Base-by-base conservation (phyloP, 1,284 basidiomycete species). In the Mrakiaceae sp. region DNA sequence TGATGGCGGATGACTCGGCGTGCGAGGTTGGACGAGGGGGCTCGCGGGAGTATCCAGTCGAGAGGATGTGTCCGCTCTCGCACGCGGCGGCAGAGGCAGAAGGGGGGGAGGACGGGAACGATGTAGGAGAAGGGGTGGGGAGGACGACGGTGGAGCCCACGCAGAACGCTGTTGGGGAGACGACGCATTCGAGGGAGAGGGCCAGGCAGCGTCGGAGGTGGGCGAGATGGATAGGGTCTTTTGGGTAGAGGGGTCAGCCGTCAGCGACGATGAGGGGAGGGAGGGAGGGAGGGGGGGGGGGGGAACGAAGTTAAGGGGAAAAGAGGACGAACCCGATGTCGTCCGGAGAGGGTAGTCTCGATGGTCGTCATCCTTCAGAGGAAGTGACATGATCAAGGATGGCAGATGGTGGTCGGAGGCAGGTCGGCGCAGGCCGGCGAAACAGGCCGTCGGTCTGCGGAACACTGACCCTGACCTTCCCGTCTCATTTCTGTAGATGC, bases 1-100 rank as follows among this genome's bases (percentile, higher is more conserved):
- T 76, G 57, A 98, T 78, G 0, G 95, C 94, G 73, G 95, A 96
- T 39, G 94, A 91, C 77, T 99, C 95, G 11, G 95, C 95, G 75
- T 99, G 96, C 2, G 95, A 98, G 75, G 98, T 98, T 60, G 60
- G 64, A 11, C 56, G 48, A 16, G 64, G 64, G 27, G 64, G 64
- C 58, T 98, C 94, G 72, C 96, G 82, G 48, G 93, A 97, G 77
- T 87, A 95, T 42, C 94, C 94, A 6, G 86, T 86, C 5, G 89
- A 79, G 42, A 98, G 77, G 50, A 89, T 76, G 55, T 76, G 64
- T 27, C 27, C 27, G 27, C 27, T 27, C 27, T 27, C 27, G 27
- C 27, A 27, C 27, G 27, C 27, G 0, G 62, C 58, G 14, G 71
- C 82, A 70, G 63, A 10, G 4, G 62, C 44, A 57, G 69, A 73